A percentile compares a stretch with the other conserved stretches of the same genome.
Conservation (phyloP, 495 filamentous ascomycete genomes). For the Lentithecium fluviatile region DNA sequence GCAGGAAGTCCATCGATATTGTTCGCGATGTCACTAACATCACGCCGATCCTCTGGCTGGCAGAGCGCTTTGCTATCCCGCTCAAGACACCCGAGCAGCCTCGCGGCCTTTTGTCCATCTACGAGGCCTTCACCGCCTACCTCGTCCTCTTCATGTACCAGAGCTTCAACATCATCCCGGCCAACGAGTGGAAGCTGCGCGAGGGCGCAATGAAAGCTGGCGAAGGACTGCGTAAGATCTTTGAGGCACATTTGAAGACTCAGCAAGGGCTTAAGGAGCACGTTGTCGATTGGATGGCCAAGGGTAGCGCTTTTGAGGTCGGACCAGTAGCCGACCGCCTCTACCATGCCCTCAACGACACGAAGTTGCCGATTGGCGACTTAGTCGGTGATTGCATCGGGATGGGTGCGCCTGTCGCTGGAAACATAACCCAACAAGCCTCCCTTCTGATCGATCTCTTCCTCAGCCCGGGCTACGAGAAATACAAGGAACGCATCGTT, state of each 20-base stretch:
- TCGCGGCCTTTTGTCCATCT: conserved; percentile 25
- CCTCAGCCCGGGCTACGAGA: conserved; percentile 34
- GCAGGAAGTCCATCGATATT: conserved; percentile 44
- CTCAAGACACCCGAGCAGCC: conserved; percentile 35
- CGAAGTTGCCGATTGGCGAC: conserved; percentile 29
- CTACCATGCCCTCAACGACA: conserved; percentile 35
- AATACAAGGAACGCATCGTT: conserved; percentile 38
- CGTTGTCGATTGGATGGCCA: conserved; percentile 34
- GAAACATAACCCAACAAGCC: conserved; percentile 38
- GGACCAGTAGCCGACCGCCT: conserved; percentile 41
- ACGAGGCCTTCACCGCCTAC: conserved; percentile 32
- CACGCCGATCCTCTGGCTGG: conserved; percentile 37
- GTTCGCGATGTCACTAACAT: conserved; percentile 46
- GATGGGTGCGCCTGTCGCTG: conserved; percentile 34
- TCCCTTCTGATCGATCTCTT: conserved; percentile 38
- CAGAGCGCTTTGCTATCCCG: conserved; percentile 37
- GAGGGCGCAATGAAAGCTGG: conserved; percentile 35
- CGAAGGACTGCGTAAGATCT: conserved; percentile 37
- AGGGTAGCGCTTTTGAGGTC: conserved; percentile 45
- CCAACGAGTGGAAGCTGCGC: conserved; percentile 39
- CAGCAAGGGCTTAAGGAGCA: conserved; percentile 36
- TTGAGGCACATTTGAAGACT: conserved; percentile 44
- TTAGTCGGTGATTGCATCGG: conserved; percentile 38
- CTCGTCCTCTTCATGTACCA: conserved; percentile 38
- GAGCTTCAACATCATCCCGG: conserved; percentile 38